Base-by-base conservation (phyloP, 108 stramenopile species). In the Stephanodiscus triporus region DNA sequence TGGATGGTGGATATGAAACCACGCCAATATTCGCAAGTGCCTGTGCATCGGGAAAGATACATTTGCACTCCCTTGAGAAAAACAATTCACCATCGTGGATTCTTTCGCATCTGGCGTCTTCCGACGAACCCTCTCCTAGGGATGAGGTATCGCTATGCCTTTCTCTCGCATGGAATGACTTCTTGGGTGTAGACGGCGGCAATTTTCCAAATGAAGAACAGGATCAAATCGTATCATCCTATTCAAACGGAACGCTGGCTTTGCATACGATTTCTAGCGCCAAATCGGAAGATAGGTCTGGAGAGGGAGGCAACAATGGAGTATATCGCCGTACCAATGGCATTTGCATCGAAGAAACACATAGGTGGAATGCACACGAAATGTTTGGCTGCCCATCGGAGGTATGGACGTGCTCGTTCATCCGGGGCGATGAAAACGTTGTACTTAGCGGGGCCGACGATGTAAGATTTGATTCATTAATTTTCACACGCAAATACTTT, bases 301-400 rank as follows among this genome's bases (percentile, higher is more conserved):
- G 71, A n/a, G 54, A 73, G 16, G 51, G 53, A 26, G 48, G 24
- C 19, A 11, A 58, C 56, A 56, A 58, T 17, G 38, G 13, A 13
- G 29, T 50, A 10, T 51, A 58, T 38, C 49, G 23, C 22, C 48
- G 13, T 23, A 29, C 40, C 42, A 26, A 51, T 23, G 32, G 24
- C 48, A 22, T 73, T 32, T 48, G 13, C 11, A 71, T 72, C 48
- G 37, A 65, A 36, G 74, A 86, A 53, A 76, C 66, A 6, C 53
- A 77, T 9, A 40, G 81, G 47, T 95, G 91, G 91, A 58, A 77
- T 42, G 91, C 93, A 16, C 93, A 95, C 61, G 78, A 80, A 24
- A 66, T 91, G 74, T 95, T 92, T 69, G 86, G 80, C n/a, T 77
- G 83, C 37, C 91, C 91, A 9, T 85, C 94, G 10, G 94, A 95